phyloP scores from a whole-genome alignment of 768 basidiomycete genomes.

The Tricholomella constricta region DNA sequence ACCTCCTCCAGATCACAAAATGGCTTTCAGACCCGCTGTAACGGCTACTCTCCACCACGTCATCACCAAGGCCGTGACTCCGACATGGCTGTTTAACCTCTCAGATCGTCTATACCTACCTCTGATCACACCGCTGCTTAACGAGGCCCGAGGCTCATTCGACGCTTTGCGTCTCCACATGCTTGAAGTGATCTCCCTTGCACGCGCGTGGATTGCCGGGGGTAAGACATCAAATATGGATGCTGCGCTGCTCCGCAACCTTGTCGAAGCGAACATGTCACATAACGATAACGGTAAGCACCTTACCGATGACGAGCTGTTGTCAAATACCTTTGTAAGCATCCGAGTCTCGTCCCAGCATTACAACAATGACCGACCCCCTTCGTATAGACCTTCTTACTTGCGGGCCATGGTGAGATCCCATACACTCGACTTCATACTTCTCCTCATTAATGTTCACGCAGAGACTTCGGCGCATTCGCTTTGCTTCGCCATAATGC shows the following conservation, averaged over 20 bases:
- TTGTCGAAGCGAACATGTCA: slow-evolving; percentile 50
- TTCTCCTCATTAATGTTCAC: neutral
- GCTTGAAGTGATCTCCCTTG: slow-evolving; percentile 39
- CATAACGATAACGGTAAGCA: slow-evolving; percentile 27
- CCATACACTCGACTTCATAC: neutral
- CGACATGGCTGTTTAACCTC: slow-evolving; percentile 36
- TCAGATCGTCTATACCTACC: slow-evolving; percentile 33
- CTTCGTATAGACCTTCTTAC: slow-evolving; percentile 39
- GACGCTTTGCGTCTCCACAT: slow-evolving; percentile 41
- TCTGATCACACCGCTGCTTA: slow-evolving; percentile 31
- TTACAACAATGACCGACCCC: neutral
- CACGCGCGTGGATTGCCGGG: slow-evolving; percentile 35
- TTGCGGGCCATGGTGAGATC: slow-evolving; percentile 49
- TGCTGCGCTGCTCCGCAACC: slow-evolving; percentile 43
- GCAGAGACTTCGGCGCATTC: slow-evolving; percentile 51
- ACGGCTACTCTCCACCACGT: slow-evolving; percentile 30
- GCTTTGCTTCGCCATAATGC: slow-evolving; percentile 40
- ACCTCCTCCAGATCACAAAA: slow-evolving; percentile 31
- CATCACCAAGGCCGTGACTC: slow-evolving; percentile 30
- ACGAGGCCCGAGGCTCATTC: slow-evolving; percentile 32
- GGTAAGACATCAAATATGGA: slow-evolving; percentile 26
- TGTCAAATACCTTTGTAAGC: slow-evolving; percentile 52
- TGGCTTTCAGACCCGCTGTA: slow-evolving; percentile 38
- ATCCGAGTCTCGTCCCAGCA: neutral
- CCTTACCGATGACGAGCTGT: slow-evolving; percentile 46